These are phyloP conservation scores for Baorangia bicolor DNA, from an alignment of 768 basidiomycete species.

Conservation along the genomic window DNA sequence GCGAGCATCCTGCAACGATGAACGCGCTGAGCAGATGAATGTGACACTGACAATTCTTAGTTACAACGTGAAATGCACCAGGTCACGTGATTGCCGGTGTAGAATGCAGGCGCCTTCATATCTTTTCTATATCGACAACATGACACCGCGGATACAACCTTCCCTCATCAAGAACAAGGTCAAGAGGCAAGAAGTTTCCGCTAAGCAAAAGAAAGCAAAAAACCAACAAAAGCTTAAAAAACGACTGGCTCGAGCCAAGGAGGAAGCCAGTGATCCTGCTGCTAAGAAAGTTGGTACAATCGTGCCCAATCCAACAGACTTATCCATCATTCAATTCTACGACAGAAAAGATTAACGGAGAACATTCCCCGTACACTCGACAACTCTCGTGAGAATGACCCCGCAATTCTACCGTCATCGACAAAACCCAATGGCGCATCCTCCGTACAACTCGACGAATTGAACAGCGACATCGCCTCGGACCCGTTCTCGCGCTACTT, in stretches of 20 bases:
- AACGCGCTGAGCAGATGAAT: neutral
- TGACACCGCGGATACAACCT: slow-evolving; percentile 62
- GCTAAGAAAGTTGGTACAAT: slow-evolving; percentile 64
- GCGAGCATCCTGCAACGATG: slow-evolving; percentile 25
- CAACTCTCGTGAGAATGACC: slow-evolving; percentile 86
- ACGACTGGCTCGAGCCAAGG: slow-evolving; percentile 74
- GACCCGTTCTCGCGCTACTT: slow-evolving; percentile 83
- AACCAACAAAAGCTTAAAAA: slow-evolving; percentile 78
- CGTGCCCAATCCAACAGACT: neutral
- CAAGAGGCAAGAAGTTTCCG: slow-evolving; percentile 76
- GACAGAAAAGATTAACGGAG: slow-evolving; percentile 78
- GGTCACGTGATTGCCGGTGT: slow-evolving; percentile 17
- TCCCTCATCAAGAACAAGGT: slow-evolving; percentile 83
- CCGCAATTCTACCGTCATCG: slow-evolving; percentile 38
- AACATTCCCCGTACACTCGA: slow-evolving; percentile 93
- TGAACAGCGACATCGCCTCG: slow-evolving; percentile 64
- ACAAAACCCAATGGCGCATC: slow-evolving; percentile 30
- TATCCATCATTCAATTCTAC: neutral
- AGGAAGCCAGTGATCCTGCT: slow-evolving; percentile 72
- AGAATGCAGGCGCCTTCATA: neutral
- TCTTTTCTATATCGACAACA: slow-evolving; percentile 23
- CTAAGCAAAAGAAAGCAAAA: slow-evolving; percentile 76
- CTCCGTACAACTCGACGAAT: slow-evolving; percentile 50
- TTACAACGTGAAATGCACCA: neutral
- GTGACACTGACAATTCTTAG: neutral